Evolutionary conservation across 1,284 basidiomycete species (phyloP).

Genomic region (Ganoderma boninense): DNA sequence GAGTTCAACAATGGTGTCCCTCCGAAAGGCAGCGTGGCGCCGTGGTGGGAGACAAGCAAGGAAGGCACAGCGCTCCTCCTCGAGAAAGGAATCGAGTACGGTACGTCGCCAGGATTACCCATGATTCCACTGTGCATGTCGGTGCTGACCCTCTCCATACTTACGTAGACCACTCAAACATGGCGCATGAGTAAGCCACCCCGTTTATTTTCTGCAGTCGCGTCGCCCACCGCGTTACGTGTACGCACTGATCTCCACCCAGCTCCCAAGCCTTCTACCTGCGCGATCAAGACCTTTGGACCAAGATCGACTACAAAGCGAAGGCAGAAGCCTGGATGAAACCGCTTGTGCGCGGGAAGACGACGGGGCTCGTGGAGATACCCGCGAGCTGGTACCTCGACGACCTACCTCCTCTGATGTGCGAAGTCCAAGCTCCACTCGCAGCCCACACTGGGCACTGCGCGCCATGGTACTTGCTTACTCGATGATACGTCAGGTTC

Average conservation of each 20-base stretch:
- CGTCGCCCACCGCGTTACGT: background rate
- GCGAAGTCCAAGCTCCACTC: background rate
- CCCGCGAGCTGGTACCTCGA: slow-evolving; percentile 80
- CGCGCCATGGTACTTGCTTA: background rate
- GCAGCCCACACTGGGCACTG: background rate
- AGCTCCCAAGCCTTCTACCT: slow-evolving; percentile 80
- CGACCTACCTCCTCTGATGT: slow-evolving; percentile 78
- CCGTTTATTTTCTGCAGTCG: background rate
- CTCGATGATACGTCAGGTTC: slow-evolving; percentile 52
- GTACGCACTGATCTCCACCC: slow-evolving; percentile 8
- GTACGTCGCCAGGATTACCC: slow-evolving; percentile 44
- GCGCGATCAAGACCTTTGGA: slow-evolving; percentile 76
- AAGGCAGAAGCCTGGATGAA: slow-evolving; percentile 80
- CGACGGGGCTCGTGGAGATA: slow-evolving; percentile 77
- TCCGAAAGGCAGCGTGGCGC: slow-evolving; percentile 74
- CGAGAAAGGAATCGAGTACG: slow-evolving; percentile 81
- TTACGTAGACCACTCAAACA: slow-evolving; percentile 68
- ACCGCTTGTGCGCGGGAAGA: slow-evolving; percentile 69
- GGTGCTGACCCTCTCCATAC: background rate
- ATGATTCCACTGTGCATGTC: background rate
- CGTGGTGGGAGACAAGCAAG: slow-evolving; percentile 83
- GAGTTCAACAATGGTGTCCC: slow-evolving; percentile 74
- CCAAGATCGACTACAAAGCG: slow-evolving; percentile 74
- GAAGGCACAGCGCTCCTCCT: slow-evolving; percentile 75
- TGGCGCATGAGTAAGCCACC: slow-evolving; percentile 62